These are phyloP conservation scores for Excoecaria agallocha DNA, from an alignment of 345 rosid genomes.

Conservation along the genomic window DNA sequence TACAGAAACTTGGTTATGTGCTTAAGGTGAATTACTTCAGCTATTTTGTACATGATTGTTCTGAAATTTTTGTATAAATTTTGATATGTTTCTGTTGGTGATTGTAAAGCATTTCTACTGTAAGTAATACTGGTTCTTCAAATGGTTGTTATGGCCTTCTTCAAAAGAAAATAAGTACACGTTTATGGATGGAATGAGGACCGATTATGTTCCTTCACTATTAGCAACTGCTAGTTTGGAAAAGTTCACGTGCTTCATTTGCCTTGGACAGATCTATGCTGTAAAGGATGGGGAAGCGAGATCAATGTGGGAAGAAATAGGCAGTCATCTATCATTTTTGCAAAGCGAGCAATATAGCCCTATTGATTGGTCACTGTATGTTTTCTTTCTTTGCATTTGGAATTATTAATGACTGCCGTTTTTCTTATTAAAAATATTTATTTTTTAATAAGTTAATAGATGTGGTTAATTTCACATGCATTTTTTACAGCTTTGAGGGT, in stretches of 20 bases:
- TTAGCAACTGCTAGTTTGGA: slow-evolving; percentile 23
- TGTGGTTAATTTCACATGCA: slow-evolving; percentile 27
- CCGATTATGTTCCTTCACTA: neutral
- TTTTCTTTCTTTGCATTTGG: slow-evolving; percentile 12
- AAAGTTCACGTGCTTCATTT: slow-evolving; percentile 32
- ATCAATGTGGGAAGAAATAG: slow-evolving; percentile 64
- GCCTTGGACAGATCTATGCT: slow-evolving; percentile 63
- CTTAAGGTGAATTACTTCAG: slow-evolving; percentile 52
- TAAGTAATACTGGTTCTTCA: neutral
- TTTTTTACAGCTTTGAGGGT: slow-evolving; percentile 76
- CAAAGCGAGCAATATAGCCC: slow-evolving; percentile 46
- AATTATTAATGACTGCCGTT: neutral
- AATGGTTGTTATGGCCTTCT: neutral
- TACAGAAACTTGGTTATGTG: slow-evolving; percentile 72
- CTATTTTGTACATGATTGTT: neutral
- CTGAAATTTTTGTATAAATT: neutral
- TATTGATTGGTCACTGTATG: slow-evolving; percentile 90
- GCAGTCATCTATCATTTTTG: slow-evolving; percentile 48
- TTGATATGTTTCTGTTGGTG: neutral
- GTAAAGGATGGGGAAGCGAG: slow-evolving; percentile 53
- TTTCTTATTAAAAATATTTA: neutral
- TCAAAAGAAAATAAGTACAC: slow-evolving; percentile 1
- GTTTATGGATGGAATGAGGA: slow-evolving; percentile 2
- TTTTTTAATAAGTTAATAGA: slow-evolving; percentile 20
- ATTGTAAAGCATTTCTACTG: neutral